phyloP scores from a whole-genome alignment of 371 early-diverging fungal species.

The Blakeslea trispora region DNA sequence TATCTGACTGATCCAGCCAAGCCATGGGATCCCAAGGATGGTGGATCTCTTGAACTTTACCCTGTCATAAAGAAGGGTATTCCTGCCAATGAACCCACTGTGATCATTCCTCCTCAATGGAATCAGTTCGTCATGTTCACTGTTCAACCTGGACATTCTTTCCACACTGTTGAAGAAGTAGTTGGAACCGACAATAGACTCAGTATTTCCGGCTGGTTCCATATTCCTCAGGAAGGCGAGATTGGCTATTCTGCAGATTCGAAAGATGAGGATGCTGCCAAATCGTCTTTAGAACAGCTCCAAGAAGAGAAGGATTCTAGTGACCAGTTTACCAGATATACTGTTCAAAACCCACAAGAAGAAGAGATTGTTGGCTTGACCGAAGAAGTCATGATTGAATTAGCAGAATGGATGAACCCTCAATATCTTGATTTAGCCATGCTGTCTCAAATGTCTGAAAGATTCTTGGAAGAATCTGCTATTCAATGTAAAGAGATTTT shows the following conservation, averaged over 20 bases:
- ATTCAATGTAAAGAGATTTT: conserved; percentile 68
- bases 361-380: conserved; percentile 33
- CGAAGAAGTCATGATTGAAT: conserved; percentile 45
- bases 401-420: conserved; percentile 63
- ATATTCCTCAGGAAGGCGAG: conserved; percentile 66
- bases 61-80: conserved; percentile 64
- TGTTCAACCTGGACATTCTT: conserved; percentile 78
- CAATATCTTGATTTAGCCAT: conserved; percentile 55
- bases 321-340: conserved; percentile 12
- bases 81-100: conserved; percentile 63
- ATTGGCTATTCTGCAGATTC: conserved; percentile 51
- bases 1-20: conserved; percentile 61
- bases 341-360: conserved; percentile 27
- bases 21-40: conserved; percentile 64
- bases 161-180: conserved; percentile 81
- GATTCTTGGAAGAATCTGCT: conserved; percentile 68
- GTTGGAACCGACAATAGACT: conserved; percentile 57
- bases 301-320: conserved; percentile 13
- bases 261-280: conserved; percentile 32
- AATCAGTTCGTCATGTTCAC: conserved; percentile 80
- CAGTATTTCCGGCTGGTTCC: conserved; percentile 81
- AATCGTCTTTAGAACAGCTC: conserved; percentile 51
- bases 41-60: conserved; percentile 78
- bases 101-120: conserved; percentile 66
- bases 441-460: conserved; percentile 56